Evolutionary conservation across 768 basidiomycete genomes (phyloP), one percentile per base, ranked within the genome.

Genomic region (Daedaleopsis nitida): DNA sequence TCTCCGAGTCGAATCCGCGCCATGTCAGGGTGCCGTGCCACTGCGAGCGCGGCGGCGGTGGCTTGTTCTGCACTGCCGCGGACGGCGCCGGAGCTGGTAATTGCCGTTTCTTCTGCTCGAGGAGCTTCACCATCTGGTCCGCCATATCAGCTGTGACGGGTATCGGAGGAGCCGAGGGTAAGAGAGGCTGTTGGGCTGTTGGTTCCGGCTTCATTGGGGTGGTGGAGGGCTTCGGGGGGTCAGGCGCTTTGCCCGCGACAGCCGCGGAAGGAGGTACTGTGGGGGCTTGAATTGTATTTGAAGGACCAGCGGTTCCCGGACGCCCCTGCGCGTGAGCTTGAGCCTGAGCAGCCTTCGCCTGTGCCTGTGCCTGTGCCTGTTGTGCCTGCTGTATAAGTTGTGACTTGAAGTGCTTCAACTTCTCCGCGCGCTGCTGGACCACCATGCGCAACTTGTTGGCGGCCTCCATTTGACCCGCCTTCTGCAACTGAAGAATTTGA

Each of bases 21-120:
- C 80, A 86, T 5, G 71, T 74, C 27, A 88, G 68, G 1, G 71
- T 65, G 9, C 85, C 86, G 19, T 75, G 72, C 87, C 87, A 88
- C 12, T 73, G 17, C 42, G 55, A 11, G 34, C 37, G 55, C 21
- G 38, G 63, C 4, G 32, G 47, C 13, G 32, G 45, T 35, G 27
- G n/a, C 38, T 47, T 34, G 51, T 42, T 24, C 63, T 64, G 38
- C 67, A 69, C 27, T 64, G 35, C 4, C 17, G 52, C 35, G 14
- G 32, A 3, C 34, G 52, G 34, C 19, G 55, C 11, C 21, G 37
- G 43, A 48, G 1, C 5, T 27, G 65, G 73, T 13, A 75, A 62
- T 6, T 65, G 67, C 16, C 72, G 67, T 27, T 74, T 74, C 57
- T 77, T 78, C 68, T 80, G 80, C 52, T 86, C 84, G 5, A 76